Evolutionary conservation across 306 rosid genomes (phyloP).

Genomic region (Hylodesmum podocarpum): DNA sequence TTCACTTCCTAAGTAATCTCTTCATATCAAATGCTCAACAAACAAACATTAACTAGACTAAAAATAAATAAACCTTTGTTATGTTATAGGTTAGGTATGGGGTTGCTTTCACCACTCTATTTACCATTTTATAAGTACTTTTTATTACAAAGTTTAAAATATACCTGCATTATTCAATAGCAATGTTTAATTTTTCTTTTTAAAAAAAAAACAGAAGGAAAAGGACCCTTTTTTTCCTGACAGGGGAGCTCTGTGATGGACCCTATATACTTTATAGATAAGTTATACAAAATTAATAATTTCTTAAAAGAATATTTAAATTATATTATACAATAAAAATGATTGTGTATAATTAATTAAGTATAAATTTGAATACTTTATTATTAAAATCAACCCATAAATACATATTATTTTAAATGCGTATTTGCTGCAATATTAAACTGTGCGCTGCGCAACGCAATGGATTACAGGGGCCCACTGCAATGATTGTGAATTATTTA

Average conservation of each 20-base stretch:
- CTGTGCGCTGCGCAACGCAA: neutral
- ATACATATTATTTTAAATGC: too few relatives aligned
- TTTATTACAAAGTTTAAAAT: neutral
- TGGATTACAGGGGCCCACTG: constrained; percentile 28
- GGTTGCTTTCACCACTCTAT: constrained; percentile 4
- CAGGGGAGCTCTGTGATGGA: constrained; percentile 30
- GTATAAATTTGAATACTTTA: too few relatives aligned
- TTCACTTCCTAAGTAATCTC: constrained; percentile 19
- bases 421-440: neutral
- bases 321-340: too few relatives aligned
- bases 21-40: neutral
- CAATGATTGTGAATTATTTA: constrained; percentile 37
- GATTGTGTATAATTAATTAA: too few relatives aligned
- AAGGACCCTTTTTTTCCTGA: constrained; percentile 28
- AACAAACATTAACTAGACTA: neutral
- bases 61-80: neutral
- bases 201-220: neutral
- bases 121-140: neutral
- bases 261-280: constrained; percentile 22
- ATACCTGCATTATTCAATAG: too few relatives aligned
- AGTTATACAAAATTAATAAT: neutral
- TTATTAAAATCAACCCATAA: too few relatives aligned
- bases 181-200: neutral
- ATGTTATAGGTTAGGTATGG: constrained; percentile 21
- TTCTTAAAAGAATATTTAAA: too few relatives aligned